Evolutionary conservation across 805 yeast genomes (phyloP).

Genomic region (Saturnispora hagleri): DNA sequence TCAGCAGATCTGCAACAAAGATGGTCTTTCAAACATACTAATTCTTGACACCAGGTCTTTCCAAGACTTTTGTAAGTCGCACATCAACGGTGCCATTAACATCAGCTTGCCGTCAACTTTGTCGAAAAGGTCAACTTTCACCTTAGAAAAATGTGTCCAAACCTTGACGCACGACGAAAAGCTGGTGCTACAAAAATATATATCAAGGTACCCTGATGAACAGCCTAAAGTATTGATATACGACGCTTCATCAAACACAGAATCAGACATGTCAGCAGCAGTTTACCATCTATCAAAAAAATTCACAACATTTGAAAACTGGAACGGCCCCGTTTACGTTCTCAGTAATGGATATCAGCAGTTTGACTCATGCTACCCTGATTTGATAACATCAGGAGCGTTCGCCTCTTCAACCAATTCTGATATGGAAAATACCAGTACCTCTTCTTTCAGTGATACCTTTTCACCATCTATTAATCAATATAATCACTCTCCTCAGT

Average conservation of each 20-base stretch:
- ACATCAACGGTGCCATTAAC: constrained; percentile 55
- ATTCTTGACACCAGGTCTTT: constrained; percentile 75
- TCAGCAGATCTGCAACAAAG: constrained; percentile 4
- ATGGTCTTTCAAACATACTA: constrained; percentile 29
- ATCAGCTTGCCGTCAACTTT: constrained; percentile 87
- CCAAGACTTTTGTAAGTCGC: constrained; percentile 55
- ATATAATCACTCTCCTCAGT: constrained; percentile 9
- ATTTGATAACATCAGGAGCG: not conserved
- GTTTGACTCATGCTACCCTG: constrained; percentile 20
- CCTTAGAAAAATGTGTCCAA: constrained; percentile 50
- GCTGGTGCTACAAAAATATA: constrained; percentile 30
- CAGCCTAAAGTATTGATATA: constrained; percentile 42
- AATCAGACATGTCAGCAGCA: constrained; percentile 27
- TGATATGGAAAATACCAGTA: constrained; percentile 1
- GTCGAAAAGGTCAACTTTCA: constrained; percentile 64
- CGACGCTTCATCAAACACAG: constrained; percentile 34
- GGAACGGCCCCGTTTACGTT: constrained; percentile 35
- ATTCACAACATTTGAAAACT: constrained; percentile 31
- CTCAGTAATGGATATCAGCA: constrained; percentile 34
- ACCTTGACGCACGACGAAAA: constrained; percentile 50
- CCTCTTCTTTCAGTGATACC: constrained; percentile 5
- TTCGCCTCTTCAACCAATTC: not conserved
- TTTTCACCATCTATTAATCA: constrained; percentile 17
- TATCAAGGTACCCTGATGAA: constrained; percentile 23
- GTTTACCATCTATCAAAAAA: constrained; percentile 41